These are phyloP conservation scores for Postia placenta DNA, from an alignment of 768 basidiomycete species.

Conservation along the genomic window DNA sequence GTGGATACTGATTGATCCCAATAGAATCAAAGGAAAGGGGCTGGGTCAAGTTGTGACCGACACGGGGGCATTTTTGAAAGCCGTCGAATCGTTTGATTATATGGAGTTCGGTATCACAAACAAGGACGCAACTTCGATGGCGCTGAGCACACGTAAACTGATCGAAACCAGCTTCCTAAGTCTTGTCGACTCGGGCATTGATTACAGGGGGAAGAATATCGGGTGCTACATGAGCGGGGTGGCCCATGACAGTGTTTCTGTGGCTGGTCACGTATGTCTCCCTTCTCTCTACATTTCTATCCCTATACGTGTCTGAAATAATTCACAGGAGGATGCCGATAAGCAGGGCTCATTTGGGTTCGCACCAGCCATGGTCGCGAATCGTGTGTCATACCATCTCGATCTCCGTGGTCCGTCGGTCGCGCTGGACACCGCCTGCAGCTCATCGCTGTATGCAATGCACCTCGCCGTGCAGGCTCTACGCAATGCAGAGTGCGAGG, in stretches of 20 bases:
- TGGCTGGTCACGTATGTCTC: conserved; percentile 25
- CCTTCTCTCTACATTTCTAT: neutral
- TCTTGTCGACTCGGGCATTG: conserved; percentile 41
- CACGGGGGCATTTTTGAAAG: conserved; percentile 33
- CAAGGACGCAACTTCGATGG: conserved; percentile 31
- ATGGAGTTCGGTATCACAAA: conserved; percentile 34
- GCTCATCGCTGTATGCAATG: conserved; percentile 40
- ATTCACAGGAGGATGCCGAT: conserved; percentile 29
- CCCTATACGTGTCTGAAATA: neutral
- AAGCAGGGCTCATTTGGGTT: conserved; percentile 28
- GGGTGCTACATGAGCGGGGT: conserved; percentile 36
- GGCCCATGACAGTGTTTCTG: conserved; percentile 17
- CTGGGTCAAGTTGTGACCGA: conserved; percentile 20
- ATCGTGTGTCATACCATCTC: conserved; percentile 36
- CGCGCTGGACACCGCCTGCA: conserved; percentile 45
- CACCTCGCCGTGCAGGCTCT: conserved; percentile 44
- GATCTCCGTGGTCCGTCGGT: conserved; percentile 42
- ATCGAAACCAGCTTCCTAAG: conserved; percentile 36
- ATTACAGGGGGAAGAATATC: conserved; percentile 37
- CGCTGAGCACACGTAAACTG: conserved; percentile 29
- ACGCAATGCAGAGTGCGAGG: conserved; percentile 37
- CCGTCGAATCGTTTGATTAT: conserved; percentile 29
- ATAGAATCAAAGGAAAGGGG: neutral
- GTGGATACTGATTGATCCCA: neutral
- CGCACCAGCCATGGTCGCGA: conserved; percentile 32